Conservation (phyloP, 129 eudicot species). For the Kitagawia praeruptora region DNA sequence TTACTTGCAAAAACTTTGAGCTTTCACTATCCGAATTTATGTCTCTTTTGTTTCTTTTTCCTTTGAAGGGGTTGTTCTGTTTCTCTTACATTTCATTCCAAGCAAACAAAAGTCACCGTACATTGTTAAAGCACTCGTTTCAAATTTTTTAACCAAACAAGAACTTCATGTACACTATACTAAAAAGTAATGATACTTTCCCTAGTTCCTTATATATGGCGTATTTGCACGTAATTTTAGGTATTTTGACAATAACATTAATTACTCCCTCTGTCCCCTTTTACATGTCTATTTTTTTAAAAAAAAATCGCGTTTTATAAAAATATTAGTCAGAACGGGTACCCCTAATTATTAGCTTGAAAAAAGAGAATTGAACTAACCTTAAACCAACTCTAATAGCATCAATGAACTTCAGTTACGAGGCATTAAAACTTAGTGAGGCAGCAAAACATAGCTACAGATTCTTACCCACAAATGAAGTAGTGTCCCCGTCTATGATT, state of each 20-base stretch:
- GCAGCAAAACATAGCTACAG: too few species aligned
- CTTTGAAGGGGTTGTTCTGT: neutral
- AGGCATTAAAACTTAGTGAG: neutral
- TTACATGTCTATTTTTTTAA: too few species aligned
- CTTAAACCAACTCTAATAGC: neutral
- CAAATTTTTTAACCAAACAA: neutral
- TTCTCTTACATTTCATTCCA: neutral
- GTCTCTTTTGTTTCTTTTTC: neutral
- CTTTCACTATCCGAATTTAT: neutral
- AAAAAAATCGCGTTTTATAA: too few species aligned
- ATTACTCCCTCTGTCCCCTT: too few species aligned
- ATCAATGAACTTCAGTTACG: neutral
- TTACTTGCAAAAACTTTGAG: neutral
- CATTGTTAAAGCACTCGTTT: neutral
- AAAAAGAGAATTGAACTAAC: neutral
- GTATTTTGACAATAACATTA: too few species aligned
- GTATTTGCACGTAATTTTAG: too few species aligned
- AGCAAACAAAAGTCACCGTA: neutral
- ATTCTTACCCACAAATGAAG: slow-evolving; percentile 18
- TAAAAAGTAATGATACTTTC: too few species aligned
- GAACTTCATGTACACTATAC: neutral
- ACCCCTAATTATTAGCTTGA: too few species aligned
- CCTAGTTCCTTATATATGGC: too few species aligned
- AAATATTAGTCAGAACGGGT: too few species aligned
- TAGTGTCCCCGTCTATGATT: slow-evolving; percentile 91